Conservation (phyloP, 768 basidiomycete species). For the Suillus weaverae region DNA sequence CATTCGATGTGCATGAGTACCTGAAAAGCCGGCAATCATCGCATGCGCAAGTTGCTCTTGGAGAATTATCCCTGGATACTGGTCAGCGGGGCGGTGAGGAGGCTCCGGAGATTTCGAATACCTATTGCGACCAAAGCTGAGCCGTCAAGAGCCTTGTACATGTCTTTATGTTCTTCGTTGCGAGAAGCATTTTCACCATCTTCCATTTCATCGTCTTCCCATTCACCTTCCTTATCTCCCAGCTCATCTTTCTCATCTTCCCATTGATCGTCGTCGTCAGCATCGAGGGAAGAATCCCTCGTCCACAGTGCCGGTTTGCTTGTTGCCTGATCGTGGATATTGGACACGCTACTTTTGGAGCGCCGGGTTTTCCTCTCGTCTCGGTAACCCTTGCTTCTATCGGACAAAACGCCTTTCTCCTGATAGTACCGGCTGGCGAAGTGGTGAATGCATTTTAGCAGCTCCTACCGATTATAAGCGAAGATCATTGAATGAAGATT, state of each 20-base stretch:
- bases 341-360: slow-evolving; percentile 13
- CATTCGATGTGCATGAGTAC: not conserved
- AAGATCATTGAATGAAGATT: not conserved
- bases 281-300: slow-evolving; percentile 3
- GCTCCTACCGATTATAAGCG: slow-evolving; percentile 41
- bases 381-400: slow-evolving; percentile 49
- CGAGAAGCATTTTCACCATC: slow-evolving; percentile 8
- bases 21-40: slow-evolving; percentile 8
- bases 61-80: slow-evolving; percentile 56
- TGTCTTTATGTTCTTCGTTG: slow-evolving; percentile 42
- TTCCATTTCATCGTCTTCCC: slow-evolving; percentile 16
- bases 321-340: slow-evolving; percentile 20
- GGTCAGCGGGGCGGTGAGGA: not conserved
- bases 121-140: slow-evolving; percentile 73
- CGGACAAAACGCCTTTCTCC: slow-evolving; percentile 57
- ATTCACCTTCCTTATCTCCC: slow-evolving; percentile 18
- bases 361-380: slow-evolving; percentile 39
- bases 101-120: slow-evolving; percentile 28
- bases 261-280: slow-evolving; percentile 8
- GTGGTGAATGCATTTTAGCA: slow-evolving; percentile 53
- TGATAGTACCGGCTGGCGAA: slow-evolving; percentile 58
- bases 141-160: slow-evolving; percentile 77
- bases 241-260: slow-evolving; percentile 11
- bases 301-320: slow-evolving; percentile 5
- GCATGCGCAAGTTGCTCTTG: slow-evolving; percentile 59